Percentiles rank a stretch among this genome's conserved stretches.
Evolutionary conservation across 1,284 basidiomycete genomes (phyloP).

Genomic region (Lentinus polychrous): DNA sequence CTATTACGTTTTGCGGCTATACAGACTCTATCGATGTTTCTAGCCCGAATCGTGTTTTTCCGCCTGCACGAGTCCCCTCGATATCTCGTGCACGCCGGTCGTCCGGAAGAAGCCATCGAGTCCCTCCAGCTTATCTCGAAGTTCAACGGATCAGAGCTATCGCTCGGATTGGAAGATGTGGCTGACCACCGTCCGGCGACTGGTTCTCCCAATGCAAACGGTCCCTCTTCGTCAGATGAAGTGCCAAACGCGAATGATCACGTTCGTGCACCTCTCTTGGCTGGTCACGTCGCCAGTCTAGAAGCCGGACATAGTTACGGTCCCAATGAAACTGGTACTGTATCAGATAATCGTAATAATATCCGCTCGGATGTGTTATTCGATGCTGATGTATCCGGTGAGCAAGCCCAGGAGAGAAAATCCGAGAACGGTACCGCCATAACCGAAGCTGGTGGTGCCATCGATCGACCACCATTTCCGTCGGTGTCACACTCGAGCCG

Average conservation of each 20-base stretch:
- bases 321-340: no score
- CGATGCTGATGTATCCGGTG: slow-evolving; percentile 2
- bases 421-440: no score
- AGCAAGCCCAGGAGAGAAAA: not conserved
- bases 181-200: slow-evolving; percentile 34
- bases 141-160: slow-evolving; percentile 73
- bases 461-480: slow-evolving; percentile 4
- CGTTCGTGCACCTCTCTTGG: slow-evolving; percentile 1
- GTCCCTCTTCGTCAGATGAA: slow-evolving; percentile 1
- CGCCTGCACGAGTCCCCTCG: slow-evolving; percentile 89
- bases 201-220: slow-evolving; percentile 5
- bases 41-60: slow-evolving; percentile 85
- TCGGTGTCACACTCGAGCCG: slow-evolving; percentile 14
- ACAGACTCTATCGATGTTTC: slow-evolving; percentile 83
- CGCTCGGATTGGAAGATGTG: slow-evolving; percentile 68
- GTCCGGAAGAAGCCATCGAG: slow-evolving; percentile 75
- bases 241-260: not conserved
- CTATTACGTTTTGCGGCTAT: not conserved
- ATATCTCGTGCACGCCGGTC: slow-evolving; percentile 81
- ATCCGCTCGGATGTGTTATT: not conserved
- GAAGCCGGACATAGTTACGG: no score
- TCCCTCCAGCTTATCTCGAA: slow-evolving; percentile 77
- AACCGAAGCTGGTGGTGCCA: not conserved
- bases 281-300: not conserved
- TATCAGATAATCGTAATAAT: slow-evolving; percentile 1